Base-by-base conservation (phyloP, 257 asterid species). In the Solanum rostratum region DNA sequence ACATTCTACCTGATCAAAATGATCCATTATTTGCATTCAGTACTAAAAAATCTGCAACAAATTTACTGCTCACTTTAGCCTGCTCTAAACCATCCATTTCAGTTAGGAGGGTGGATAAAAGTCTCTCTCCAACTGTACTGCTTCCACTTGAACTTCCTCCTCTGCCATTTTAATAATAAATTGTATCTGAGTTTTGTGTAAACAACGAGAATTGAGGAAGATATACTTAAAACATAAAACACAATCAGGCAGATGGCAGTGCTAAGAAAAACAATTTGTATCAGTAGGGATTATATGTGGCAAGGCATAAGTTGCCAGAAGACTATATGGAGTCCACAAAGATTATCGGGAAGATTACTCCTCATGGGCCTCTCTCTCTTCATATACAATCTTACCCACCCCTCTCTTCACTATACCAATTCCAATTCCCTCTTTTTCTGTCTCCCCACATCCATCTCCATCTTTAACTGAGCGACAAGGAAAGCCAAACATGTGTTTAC, bases 21-120 rank as follows among this genome's bases (percentile, higher is more conserved):
- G 81, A 74, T 74, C 41, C 43, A 74, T 46, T 13, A 43, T 45
- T 73, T 74, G 81, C 60, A 50, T 27, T 78, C 27, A 18, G 18
- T 16, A 78, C 18, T 27, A 24, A 10, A 24, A 24, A 4, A 78
- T 16, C 19, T 27, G 63, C 63, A 78, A 27, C 0, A 49, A 9
- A 27, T 9, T 50, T 50, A 9, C 55, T 78, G 85, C 90, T 88
- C 85, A 96, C 99, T 84, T 93, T 94, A 86, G 95, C 91, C 92
- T 96, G 96, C 89, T 95, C 98, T 86, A 96, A 85, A 82, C 99
- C 99, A 87, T 96, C 99, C 98, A 96, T 96, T 91, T 96, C 99
- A 2, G 99, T 96, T 59, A 96, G 92, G 88, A 96, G 88, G 52
- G 99, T 96, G 50, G 99, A 92, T 69, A 96, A 87, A 83, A 96